Base-by-base conservation (phyloP, 768 basidiomycete genomes). In the Lentinula sp. region DNA sequence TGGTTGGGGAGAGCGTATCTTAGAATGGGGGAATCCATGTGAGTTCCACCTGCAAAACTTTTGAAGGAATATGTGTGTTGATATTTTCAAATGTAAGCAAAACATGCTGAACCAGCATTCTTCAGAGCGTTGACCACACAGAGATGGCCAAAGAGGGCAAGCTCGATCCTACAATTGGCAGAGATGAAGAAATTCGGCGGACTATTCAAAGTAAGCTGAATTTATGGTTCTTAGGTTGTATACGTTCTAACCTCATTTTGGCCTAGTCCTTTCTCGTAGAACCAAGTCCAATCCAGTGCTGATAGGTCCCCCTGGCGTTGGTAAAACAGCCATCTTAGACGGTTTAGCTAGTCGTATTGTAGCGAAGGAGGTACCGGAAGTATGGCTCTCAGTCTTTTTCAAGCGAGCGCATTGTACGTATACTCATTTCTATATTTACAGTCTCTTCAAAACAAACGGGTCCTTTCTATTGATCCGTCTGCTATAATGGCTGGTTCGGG, bases 251-350 rank as follows among this genome's bases (percentile, higher is more conserved):
- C 32, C 62, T 4, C 65, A 39, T 20, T 2, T 7, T 43, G 33
- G 32, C 1, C 2, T 61, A 92, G 91, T 95, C 67, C 77, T 95
- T 8, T 94, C 91, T 28, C 79, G 93, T 46, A 74, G 95, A 67
- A 96, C 94, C 2, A 97, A 97, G 72, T 92, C 90, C 7, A 95
- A 96, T 67, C 94, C 93, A 4, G 92, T 95, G 65, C 90, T 86
- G 72, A 86, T 75, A 15, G 1, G n/a, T 18, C 7, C 18, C 43
- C 45, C 57, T 16, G 43, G 94, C 61, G 92, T 95, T 12, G 94
- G 94, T 0, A 97, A 97, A 75, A 96, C 94, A 0, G 93, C 94
- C 0, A 94, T 96, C 56, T 71, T 95, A 12, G 94, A 95, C 74
- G 94, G 94, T 2, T 80, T 97, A 15, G 94, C 94, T 0, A 89